Evolutionary conservation across 345 rosid genomes (phyloP), one percentile per base, ranked within the genome.

Genomic region (Salix purpurea): DNA sequence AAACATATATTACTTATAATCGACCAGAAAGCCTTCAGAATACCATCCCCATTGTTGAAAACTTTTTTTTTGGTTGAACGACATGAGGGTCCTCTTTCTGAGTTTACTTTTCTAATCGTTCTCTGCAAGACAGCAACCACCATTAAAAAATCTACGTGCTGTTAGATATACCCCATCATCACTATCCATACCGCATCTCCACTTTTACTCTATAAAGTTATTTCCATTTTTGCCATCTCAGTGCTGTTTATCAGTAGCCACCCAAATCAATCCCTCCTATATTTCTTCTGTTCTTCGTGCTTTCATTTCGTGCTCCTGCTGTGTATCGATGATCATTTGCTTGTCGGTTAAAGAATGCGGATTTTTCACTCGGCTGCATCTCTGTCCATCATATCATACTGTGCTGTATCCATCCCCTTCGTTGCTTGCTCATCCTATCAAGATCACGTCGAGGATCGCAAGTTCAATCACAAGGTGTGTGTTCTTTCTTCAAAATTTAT

Each of bases 21-120:
- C 58, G 54, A 39, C 54, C 28, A 72, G 73, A 82, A 84, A 68
- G 78, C 73, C 46, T 61, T 62, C 77, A 71, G 5, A 36, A 70
- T 79, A 75, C 70, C 82, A 79, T 75, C 85, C 85, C 87, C 86
- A 65, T 67, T 2, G 52, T 66, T 74, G 68, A 84, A 77, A 60
- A 26, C 72, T 30, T 24, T 34, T 39, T 39, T 39, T 40, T 28
- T 28, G 26, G 10, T 2, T 2, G 15, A 28, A 52, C 58, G 26
- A 24, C 11, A 58, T 64, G 75, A 72, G 40, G 64, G 71, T 69
- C 76, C 75, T 26, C 77, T 32, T 60, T 32, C 66, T 65, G 24
- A 32, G 23, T 70, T 67, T 44, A 56, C 30, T 50, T 40, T 24
- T 34, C n/a, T 34, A 76, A 65, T 44, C 30, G 67, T 78, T 73